Evolutionary conservation across 2,329 filamentous ascomycete species (phyloP), one percentile per base, ranked within the genome.

Genomic region (Phialocephala subalpina): DNA sequence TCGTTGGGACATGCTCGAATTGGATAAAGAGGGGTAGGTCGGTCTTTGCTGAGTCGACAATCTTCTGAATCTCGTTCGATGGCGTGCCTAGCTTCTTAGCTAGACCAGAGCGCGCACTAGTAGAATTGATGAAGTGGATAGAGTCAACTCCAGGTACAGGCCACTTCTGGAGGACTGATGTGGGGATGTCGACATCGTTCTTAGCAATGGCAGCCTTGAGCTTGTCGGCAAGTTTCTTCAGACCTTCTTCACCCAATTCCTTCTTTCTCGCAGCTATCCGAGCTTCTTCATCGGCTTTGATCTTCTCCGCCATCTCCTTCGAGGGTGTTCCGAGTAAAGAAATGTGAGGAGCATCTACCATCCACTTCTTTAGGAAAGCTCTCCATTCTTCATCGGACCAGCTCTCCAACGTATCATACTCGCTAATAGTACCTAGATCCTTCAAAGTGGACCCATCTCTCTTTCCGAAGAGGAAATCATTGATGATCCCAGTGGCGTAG

Each of bases 51-150:
- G 84, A 82, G 76, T 98, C 92, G 58, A 99, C 87, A 58, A 90
- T 79, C 67, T 88, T 84, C 78, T 99, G 96, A 4, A 93, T 87
- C 3, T 85, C 78, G 70, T 93, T 95, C 35, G 89, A 80, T 0
- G 86, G 83, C 27, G 84, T 80, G 0, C 94, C 94, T 58, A 94
- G 81, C 68, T 87, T 84, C 72, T 89, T 86, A 16, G 94, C 96
- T 66, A 89, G 81, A 35, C 96, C 96, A 56, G 92, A 91, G 29
- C 94, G 88, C 38, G 94, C 96, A 20, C 94, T 97, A 7, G 86
- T 89, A 0, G 94, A 96, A 69, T 94, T 87, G 73, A 97, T 97
- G 79, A 99, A 98, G 77, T 97, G 93, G 58, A 99, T 97, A 0
- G 94, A 97, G 9, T 97, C 92, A 0, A 93, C 92, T 36, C 89